A percentile compares a stretch with the other conserved stretches of the same genome.
Conservation (phyloP, 208 protist species). For the Leishmania gerbilli region DNA sequence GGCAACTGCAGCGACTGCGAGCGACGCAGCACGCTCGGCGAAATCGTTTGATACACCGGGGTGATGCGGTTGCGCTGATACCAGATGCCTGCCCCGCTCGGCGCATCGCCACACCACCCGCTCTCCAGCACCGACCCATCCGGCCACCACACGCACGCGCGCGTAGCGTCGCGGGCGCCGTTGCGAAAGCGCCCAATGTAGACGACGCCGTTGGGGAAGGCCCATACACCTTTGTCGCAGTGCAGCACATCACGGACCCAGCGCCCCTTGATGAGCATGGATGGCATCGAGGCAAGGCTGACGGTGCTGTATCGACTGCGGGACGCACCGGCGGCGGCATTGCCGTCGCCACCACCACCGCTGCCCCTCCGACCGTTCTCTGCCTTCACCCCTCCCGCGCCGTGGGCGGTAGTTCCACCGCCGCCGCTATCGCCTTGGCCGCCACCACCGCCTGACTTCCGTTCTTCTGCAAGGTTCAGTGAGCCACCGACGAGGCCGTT, state of each 20-base stretch:
- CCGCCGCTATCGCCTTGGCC: not conserved
- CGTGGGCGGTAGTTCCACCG: not conserved
- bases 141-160: constrained; percentile 54
- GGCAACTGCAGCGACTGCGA: constrained; percentile 14
- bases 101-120: constrained; percentile 57
- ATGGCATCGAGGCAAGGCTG: constrained; percentile 19
- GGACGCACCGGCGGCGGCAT: not conserved
- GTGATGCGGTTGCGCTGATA: constrained; percentile 53
- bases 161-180: constrained; percentile 36
- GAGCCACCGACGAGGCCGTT: constrained; percentile 24
- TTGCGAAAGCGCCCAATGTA: constrained; percentile 72
- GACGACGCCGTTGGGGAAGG: constrained; percentile 74
- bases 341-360: not conserved
- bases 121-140: constrained; percentile 81
- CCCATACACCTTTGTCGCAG: constrained; percentile 59
- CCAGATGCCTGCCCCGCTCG: constrained; percentile 61
- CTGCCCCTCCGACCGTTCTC: not conserved
- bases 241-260: constrained; percentile 71
- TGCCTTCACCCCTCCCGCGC: not conserved
- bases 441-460: constrained; percentile 3
- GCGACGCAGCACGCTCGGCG: constrained; percentile 16
- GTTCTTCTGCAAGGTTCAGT: constrained; percentile 15
- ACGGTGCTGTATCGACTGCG: not conserved
- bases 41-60: constrained; percentile 45
- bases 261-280: constrained; percentile 57